These are phyloP conservation scores for Colletotrichum lindemuthianum DNA, from an alignment of 2,329 filamentous ascomycete species.

Conservation along the genomic window DNA sequence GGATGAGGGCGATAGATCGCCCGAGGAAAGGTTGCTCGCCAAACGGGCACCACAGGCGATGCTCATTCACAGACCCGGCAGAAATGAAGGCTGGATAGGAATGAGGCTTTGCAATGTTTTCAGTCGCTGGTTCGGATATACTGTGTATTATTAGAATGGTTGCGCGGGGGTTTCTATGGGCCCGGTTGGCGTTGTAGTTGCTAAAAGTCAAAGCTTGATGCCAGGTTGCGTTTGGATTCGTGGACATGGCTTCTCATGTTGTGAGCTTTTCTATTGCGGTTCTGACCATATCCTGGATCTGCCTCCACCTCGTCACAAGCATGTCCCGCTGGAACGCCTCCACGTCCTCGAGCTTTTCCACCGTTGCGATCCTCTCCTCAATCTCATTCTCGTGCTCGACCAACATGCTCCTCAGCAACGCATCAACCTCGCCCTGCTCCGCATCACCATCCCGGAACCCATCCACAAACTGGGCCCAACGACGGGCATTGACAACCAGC, in stretches of 20 bases:
- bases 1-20: too few relatives aligned
- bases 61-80: not conserved
- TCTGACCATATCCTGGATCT: conserved; percentile 51
- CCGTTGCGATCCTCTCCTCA: conserved; percentile 42
- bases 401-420: conserved; percentile 50
- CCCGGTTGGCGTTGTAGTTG: conserved; percentile 31
- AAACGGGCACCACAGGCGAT: not conserved
- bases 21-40: not conserved
- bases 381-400: conserved; percentile 48
- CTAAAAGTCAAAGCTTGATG: conserved; percentile 11
- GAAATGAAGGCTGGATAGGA: not conserved
- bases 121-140: conserved; percentile 5
- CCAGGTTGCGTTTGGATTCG: not conserved
- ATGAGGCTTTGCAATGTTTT: not conserved
- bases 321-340: conserved; percentile 49
- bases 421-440: conserved; percentile 51
- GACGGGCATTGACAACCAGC: conserved; percentile 46
- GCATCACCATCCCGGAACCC: conserved; percentile 56
- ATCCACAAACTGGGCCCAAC: conserved; percentile 60
- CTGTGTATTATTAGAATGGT: conserved; percentile 32
- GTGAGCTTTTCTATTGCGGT: conserved; percentile 46
- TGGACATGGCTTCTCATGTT: conserved; percentile 3
- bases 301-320: conserved; percentile 53
- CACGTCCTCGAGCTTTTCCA: conserved; percentile 44
- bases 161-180: conserved; percentile 7